Base-by-base conservation (phyloP, 2,329 filamentous ascomycete genomes). In the Aureobasidium sp. region DNA sequence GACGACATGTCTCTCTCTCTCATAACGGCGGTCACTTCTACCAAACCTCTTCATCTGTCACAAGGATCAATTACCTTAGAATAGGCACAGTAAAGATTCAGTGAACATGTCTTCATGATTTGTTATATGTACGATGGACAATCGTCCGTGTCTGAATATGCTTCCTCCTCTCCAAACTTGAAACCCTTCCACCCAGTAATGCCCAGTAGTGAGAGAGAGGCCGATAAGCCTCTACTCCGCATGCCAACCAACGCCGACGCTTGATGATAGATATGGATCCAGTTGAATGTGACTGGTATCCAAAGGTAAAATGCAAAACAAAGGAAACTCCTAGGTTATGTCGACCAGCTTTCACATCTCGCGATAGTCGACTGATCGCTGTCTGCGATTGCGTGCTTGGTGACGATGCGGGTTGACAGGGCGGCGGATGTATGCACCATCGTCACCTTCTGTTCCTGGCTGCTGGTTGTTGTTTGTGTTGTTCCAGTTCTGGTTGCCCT, bases 341-440 rank as follows among this genome's bases (percentile, higher is more conserved):
- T n/a, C 15, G 14, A 9, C 6, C 2, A 48, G 45, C 12, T 9
- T 14, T 70, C 67, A 92, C 53, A 96, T 80, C 78, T 96, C 90
- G 66, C 90, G 84, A 74, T 94, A 97, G 76, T 99, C 94, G 72
- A 90, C 94, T 12, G 92, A 92, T 61, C 94, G 84, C 48, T 64
- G 64, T 68, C 90, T 82, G 66, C 88, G 85, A 69, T 91, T 87
- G 69, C 89, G 84, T 70, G 91, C 90, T 74, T 92, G 88, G 72
- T 94, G 90, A 56, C 94, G 85, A 72, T 96, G 90, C 2, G 92
- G 93, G 72, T 99, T 99, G 65, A 97, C 90, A 0, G 94, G 94
- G 74, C 96, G 93, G 63, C 94, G 85, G 74, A 97, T 95, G 76
- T 99, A 99, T 7, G 94, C 90, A 64, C 91, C 90, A 63, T 96